phyloP scores from a whole-genome alignment of 2,329 filamentous ascomycete species.

The Zasmidium citrigriseum region DNA sequence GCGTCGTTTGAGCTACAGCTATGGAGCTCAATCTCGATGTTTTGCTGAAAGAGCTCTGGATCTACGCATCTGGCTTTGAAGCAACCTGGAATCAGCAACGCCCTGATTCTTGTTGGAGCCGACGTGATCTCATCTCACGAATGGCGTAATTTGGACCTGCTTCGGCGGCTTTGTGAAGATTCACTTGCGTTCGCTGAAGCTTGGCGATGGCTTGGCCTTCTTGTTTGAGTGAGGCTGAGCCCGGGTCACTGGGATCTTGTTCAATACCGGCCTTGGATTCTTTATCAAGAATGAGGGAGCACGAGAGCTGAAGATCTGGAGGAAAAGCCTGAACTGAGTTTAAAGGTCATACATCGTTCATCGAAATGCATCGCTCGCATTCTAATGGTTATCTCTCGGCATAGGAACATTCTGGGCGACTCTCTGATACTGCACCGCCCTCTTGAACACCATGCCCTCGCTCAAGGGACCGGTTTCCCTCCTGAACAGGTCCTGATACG shows the following conservation, averaged over 20 bases:
- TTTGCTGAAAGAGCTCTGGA: neutral
- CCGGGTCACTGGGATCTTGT: too few species aligned
- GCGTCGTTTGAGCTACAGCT: neutral
- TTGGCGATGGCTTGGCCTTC: neutral
- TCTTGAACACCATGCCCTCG: slow-evolving; percentile 34
- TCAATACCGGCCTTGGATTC: too few species aligned
- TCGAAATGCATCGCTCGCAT: too few species aligned
- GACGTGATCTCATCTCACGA: neutral
- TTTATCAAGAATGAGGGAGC: too few species aligned
- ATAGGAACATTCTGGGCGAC: slow-evolving; percentile 28
- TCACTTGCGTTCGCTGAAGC: neutral
- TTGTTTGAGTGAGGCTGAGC: too few species aligned
- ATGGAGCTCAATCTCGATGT: neutral
- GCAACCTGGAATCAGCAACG: neutral
- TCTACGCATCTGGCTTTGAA: neutral
- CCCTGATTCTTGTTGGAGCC: neutral
- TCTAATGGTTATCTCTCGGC: slow-evolving; percentile 33
- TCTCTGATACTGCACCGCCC: slow-evolving; percentile 29
- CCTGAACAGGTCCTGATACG: slow-evolving; percentile 34
- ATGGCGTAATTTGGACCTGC: neutral
- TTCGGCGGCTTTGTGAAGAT: neutral
- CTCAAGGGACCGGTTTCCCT: slow-evolving; percentile 32
- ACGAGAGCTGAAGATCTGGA: too few species aligned
- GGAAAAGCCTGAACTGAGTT: too few species aligned
- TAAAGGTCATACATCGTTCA: too few species aligned